Evolutionary conservation across 2,329 filamentous ascomycete species (phyloP), one percentile per base, ranked within the genome.

Genomic region (Botrytis deweyae): DNA sequence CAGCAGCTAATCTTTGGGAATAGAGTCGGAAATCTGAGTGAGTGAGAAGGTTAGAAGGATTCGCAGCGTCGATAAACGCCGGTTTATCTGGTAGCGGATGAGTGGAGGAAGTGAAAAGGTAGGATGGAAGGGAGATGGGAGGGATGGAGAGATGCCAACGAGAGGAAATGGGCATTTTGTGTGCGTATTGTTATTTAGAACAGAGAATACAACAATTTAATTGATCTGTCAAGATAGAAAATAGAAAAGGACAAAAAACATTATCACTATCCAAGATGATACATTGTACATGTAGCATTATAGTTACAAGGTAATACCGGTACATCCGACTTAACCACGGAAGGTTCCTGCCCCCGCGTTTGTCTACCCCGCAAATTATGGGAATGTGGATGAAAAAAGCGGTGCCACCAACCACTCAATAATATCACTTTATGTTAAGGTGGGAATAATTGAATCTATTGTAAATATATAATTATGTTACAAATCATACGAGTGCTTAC

Each of bases 1-100:
- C 93, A 1, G 89, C 85, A 1, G 92, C 93, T 49, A 96, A 83
- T 22, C 92, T 89, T 81, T 94, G 91, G 49, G 90, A 87, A 85
- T 92, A 91, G 76, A 91, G 85, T 36, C 93, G 90, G 81, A 91
- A 93, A 74, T 88, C 86, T 76, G 86, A 80, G 58, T 88, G 84
- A 6, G 90, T 92, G 58, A 96, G 84, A 77, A 86, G 89, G 78
- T 92, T 89, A 14, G 88, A 90, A 1, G 93, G 91, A 1, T 87
- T 84, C 52, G 89, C 86, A 14, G 92, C 88, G 78, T 94, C 92
- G 70, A 93, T 84, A 78, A 90, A 88, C 52, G 84, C 82, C 71
- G 84, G 82, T 64, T 80, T 82, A 67, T 87, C 82, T 2, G 83
- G 78, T 9, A 89, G 81, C 10, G 83, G 80, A 9, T 79, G 83